phyloP scores from a whole-genome alignment of 1,284 basidiomycete species.

The Ceratobasidium sp. region DNA sequence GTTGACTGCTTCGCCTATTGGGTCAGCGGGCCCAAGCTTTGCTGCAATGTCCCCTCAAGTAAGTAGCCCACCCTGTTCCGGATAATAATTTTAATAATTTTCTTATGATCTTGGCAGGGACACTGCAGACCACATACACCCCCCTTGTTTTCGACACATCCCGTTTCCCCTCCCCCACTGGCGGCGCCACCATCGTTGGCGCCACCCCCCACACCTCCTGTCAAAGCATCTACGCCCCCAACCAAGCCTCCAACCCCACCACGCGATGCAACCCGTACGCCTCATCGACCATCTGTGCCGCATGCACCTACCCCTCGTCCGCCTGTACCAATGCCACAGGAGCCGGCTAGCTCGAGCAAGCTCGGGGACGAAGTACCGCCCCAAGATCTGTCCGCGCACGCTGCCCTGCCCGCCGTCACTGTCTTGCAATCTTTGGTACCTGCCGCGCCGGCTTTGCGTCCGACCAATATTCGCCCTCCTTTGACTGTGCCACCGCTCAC shows the following conservation, averaged over 20 bases:
- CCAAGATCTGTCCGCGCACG: neutral
- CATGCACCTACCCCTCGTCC: constrained; percentile 40
- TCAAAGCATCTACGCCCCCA: constrained; percentile 12
- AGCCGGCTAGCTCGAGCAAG: neutral
- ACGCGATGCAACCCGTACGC: constrained; percentile 9
- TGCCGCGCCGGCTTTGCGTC: constrained; percentile 32
- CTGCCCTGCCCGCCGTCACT: neutral
- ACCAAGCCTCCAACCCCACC: constrained; percentile 29
- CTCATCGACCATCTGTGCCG: constrained; percentile 27
- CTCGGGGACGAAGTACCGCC: neutral
- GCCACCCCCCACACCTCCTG: constrained; percentile 27
- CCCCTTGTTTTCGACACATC: constrained; percentile 37
- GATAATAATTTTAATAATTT: neutral
- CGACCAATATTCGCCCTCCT: constrained; percentile 4
- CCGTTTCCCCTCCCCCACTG: constrained; percentile 28
- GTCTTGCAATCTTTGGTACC: constrained; percentile 27
- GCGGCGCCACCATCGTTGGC: constrained; percentile 29
- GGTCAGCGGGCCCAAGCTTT: constrained; percentile 29
- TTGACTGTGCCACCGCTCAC: constrained; percentile 19
- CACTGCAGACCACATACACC: constrained; percentile 31
- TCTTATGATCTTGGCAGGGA: neutral
- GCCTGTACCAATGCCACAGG: constrained; percentile 10
- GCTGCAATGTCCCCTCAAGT: constrained; percentile 40
- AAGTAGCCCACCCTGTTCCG: neutral
- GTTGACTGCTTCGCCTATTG: constrained; percentile 26